phyloP scores from a whole-genome alignment of 805 yeast species.

The Yamadazyma philogaea region DNA sequence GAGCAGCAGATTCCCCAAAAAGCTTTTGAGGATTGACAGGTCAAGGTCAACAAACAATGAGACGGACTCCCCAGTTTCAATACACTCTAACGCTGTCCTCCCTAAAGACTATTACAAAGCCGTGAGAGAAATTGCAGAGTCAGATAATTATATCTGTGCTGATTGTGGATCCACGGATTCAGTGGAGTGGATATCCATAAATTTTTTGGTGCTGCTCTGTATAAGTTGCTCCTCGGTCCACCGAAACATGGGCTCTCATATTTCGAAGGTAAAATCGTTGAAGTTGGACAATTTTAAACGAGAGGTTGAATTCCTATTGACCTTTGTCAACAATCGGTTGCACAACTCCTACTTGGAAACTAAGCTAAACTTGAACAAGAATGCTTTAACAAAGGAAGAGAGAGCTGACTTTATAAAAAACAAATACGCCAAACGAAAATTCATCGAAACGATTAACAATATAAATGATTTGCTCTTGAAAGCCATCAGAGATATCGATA shows the following conservation, averaged over 20 bases:
- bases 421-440: conserved; percentile 61
- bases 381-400: conserved; percentile 32
- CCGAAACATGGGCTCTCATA: conserved; percentile 77
- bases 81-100: conserved; percentile 20
- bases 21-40: conserved; percentile 11
- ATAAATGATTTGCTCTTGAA: conserved; percentile 42
- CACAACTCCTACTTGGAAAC: conserved; percentile 64
- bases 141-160: conserved; percentile 65
- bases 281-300: conserved; percentile 66
- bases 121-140: conserved; percentile 40
- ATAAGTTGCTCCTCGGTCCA: conserved; percentile 88
- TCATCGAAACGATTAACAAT: conserved; percentile 23
- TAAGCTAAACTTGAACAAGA: conserved; percentile 13
- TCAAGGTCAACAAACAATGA: conserved; percentile 18
- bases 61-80: conserved; percentile 28
- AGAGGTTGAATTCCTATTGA: conserved; percentile 57
- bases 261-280: conserved; percentile 74
- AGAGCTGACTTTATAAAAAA: conserved; percentile 58
- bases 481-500: conserved; percentile 50
- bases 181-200: conserved; percentile 88
- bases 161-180: conserved; percentile 67
- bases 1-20: conserved; percentile 6
- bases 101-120: conserved; percentile 30
- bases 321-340: conserved; percentile 47
- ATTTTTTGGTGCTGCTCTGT: conserved; percentile 68